Evolutionary conservation across 768 basidiomycete species (phyloP), one percentile per base, ranked within the genome.

Genomic region (Exsudoporus frostii): DNA sequence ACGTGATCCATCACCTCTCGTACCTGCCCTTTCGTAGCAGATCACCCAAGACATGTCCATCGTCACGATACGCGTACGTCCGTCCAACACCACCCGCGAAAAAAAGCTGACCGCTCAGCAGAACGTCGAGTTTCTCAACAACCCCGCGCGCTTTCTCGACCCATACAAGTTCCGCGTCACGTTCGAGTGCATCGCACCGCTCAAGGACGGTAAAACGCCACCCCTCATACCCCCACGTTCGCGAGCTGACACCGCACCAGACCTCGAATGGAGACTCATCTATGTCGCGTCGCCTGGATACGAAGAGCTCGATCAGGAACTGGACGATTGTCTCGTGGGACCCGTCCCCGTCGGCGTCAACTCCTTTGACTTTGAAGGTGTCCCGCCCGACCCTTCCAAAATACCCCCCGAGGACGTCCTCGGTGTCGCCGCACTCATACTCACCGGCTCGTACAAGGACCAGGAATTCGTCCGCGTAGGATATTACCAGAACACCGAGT

Each of bases 391-490:
- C 51, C 90, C 92, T 10, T 74, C 83, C 29, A 87, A 85, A 61
- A 94, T 98, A 59, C 95, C 94, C 2, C 64, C 82, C 30, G 86
- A 91, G 56, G 96, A 98, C 65, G 91, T 96, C 30, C 80, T 99
- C 13, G 97, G 97, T 42, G 95, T 99, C 17, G 92, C 96, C 2
- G 97, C 96, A 7, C 86, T 98, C 66, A 98, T 99, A 63, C 81
- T 99, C 47, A 98, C 95, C 0, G 97, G 93, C 7, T 91, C 90
- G 11, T 99, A 98, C 72, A 84, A 86, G 36, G 96, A 98, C 47
- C 95, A 97, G 65, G 97, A 98, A 69, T 99, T 99, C 65, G 96
- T 99, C n/a, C 85, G 96, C 42, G 95, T 99, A 25, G 97, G 97
- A 7, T 98, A 99, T 69, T 99, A 99, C 71, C 97, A 98, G 73